Conservation (phyloP, 108 stramenopile species). For the Aureococcus anophagefferens region DNA sequence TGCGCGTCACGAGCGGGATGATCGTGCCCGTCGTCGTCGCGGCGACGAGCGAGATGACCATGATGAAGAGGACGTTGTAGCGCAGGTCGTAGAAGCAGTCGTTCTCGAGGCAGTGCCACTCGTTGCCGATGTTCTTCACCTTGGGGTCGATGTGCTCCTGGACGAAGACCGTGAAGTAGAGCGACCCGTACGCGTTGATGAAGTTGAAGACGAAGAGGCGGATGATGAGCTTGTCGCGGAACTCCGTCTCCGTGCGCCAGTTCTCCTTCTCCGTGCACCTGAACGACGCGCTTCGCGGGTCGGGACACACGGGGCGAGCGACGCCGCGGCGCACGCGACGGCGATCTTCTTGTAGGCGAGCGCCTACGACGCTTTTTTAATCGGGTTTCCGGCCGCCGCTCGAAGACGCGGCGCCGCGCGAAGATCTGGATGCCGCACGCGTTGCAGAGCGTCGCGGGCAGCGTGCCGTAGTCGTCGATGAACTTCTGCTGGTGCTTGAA, state of each 20-base stretch:
- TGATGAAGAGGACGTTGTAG: slow-evolving; percentile 13
- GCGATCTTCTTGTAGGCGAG: slow-evolving; percentile 4
- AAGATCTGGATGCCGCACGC: no score
- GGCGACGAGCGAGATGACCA: slow-evolving; percentile 9
- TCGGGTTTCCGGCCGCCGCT: no score
- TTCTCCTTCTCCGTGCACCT: slow-evolving; percentile 26
- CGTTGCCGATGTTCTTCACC: background rate
- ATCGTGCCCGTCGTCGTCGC: slow-evolving; percentile 4
- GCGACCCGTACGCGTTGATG: slow-evolving; percentile 44
- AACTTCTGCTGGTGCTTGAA: no score
- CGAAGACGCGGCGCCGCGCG: no score
- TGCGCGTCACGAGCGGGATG: background rate
- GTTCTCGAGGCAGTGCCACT: background rate
- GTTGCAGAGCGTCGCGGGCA: no score
- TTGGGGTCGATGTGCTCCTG: background rate
- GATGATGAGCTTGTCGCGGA: slow-evolving; percentile 38
- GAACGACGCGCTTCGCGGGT: no score
- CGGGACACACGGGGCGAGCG: no score
- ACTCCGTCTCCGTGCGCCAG: slow-evolving; percentile 40
- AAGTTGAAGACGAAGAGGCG: slow-evolving; percentile 52
- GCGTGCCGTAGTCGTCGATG: no score
- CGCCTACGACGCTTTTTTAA: no score
- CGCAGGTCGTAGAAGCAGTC: slow-evolving; percentile 13
- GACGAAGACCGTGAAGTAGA: slow-evolving; percentile 45
- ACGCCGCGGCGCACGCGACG: no score